phyloP scores from a whole-genome alignment of 139 green algal species.

The Haematococcus sp. region DNA sequence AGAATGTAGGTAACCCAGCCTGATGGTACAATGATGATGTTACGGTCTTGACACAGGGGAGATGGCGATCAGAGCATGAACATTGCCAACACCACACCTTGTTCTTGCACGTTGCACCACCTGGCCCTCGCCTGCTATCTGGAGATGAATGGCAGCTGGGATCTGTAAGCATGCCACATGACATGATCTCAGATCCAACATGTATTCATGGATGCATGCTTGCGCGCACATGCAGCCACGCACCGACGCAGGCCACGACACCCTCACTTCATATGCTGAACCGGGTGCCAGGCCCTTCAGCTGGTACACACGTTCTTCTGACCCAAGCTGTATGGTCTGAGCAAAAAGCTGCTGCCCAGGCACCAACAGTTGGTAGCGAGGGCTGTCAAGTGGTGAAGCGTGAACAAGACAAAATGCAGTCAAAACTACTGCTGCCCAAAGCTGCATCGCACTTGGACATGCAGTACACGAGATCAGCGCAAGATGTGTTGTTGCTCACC shows the following conservation, averaged over 20 bases:
- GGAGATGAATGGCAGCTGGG: slow-evolving; percentile 14
- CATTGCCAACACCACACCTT: background rate
- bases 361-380: background rate
- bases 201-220: background rate
- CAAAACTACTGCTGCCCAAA: background rate
- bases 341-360: background rate
- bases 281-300: slow-evolving; percentile 22
- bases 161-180: slow-evolving; percentile 12
- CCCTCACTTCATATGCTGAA: slow-evolving; percentile 39
- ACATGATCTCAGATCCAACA: background rate
- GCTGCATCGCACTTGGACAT: too few relatives aligned
- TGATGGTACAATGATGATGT: too few relatives aligned
- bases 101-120: background rate
- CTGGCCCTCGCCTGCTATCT: background rate
- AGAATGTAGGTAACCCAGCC: too few relatives aligned
- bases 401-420: background rate
- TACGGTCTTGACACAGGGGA: too few relatives aligned
- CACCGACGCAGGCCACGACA: slow-evolving; percentile 50
- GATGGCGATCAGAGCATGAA: too few relatives aligned
- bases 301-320: slow-evolving; percentile 13
- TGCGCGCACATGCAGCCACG: background rate
- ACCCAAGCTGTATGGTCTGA: background rate
- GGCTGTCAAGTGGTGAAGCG: slow-evolving; percentile 4
- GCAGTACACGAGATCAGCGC: background rate
- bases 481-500: background rate